Evolutionary conservation across 805 yeast genomes (phyloP), one percentile per base, ranked within the genome.

Genomic region (Yarrowia deformans): DNA sequence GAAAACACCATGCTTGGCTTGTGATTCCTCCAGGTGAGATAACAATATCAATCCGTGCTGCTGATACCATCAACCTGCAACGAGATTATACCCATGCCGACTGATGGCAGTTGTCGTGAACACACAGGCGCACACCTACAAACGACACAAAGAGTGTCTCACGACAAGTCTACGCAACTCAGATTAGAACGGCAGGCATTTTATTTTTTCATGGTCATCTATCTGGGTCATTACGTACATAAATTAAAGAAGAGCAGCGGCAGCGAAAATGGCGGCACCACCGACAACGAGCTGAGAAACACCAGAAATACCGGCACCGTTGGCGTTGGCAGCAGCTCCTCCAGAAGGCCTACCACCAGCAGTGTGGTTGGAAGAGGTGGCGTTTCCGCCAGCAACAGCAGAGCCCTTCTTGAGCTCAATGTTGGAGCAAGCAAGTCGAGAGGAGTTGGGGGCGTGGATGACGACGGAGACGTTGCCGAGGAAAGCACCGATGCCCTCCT

Each of bases 361-460:
- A 19, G 67, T 48, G 50, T 18, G 34, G 58, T 39, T 48, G 43
- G 56, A 16, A 23, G 68, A 10, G 39, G 68, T 37, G 68, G 56
- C 48, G 68, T 63, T 63, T 14, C 39, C 34, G 29, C 42, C 68
- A 29, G 35, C 46, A 13, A 37, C 56, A 23, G 37, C 46, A 23
- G 66, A 34, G 34, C 42, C 52, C 66, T 60, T 60, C 66, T 60
- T 60, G 66, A 60, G 68, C 68, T 48, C 56, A 70, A 88, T 87
- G 72, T 85, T 84, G 54, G 89, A 88, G 77, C 92, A 88, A 16
- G 90, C 88, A 74, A 88, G 82, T 72, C 81, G 84, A 54, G 86
- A 84, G 74, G 82, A 76, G 74, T 86, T 82, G 58, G 84, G 83
- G 76, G 79, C 84, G 76, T 88, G 90, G 72, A 88, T 81, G 61